These are phyloP conservation scores for Euphorbia celastroides DNA, from an alignment of 441 rosid species.

Conservation along the genomic window DNA sequence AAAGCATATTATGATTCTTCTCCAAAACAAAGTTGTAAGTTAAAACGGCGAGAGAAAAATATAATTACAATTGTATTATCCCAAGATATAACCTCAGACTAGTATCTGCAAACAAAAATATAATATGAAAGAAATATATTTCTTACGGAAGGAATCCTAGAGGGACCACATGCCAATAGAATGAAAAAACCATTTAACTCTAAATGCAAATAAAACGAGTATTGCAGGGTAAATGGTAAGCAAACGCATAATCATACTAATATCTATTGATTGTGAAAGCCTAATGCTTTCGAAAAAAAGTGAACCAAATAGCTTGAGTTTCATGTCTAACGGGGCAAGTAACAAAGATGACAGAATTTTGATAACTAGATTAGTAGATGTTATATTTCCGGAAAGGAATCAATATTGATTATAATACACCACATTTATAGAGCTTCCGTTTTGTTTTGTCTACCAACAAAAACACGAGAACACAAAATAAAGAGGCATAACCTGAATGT, in stretches of 20 bases:
- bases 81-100: background rate
- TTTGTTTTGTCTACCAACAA: background rate
- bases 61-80: background rate
- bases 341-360: background rate
- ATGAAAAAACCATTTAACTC: background rate
- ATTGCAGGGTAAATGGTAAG: background rate
- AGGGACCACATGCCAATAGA: background rate
- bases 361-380: background rate
- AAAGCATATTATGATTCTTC: slow-evolving; percentile 3
- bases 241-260: background rate
- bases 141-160: background rate
- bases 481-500: slow-evolving; percentile 60
- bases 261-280: background rate
- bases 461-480: background rate
- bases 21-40: background rate
- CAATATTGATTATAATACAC: slow-evolving; percentile 1
- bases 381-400: background rate
- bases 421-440: background rate
- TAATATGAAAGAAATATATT: background rate
- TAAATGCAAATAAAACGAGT: background rate
- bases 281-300: slow-evolving; percentile 3
- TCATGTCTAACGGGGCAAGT: background rate
- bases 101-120: background rate
- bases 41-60: background rate
- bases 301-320: background rate